Base-by-base conservation (phyloP, 1,284 basidiomycete species). In the Austroboletus rostrupii region DNA sequence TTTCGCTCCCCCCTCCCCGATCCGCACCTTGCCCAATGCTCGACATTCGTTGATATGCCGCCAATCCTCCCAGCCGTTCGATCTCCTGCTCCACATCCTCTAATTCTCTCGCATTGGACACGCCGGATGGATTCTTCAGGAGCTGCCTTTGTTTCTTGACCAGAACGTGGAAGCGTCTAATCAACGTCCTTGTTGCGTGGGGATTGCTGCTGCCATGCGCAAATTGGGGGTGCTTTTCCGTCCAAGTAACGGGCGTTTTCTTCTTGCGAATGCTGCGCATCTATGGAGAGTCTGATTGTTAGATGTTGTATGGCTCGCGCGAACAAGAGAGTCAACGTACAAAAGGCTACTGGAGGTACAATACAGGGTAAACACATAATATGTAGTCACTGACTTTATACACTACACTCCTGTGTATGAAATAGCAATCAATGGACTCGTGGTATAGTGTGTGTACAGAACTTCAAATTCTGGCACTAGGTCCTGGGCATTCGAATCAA, bases 1-100 rank as follows among this genome's bases (percentile, higher is more conserved):
- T 87, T 61, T 92, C 88, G 58, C 85, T 90, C 14, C 92, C 92
- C 6, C 92, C 92, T 16, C 92, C 92, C 48, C 92, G 72, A 54
- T 92, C 86, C 13, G 70, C 75, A 5, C 83, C 79, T 64, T 95
- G 92, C 1, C 92, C 92, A 17, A 87, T 75, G 44, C 71, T 77
- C 37, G 90, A 92, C 76, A 92, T 90, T 38, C 74, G 75, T 65
- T 94, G 91, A 66, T 94, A 94, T 14, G 72, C 73, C 49, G 83
- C 80, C 29, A 95, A 62, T 1, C 91, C 92, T 3, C 92, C 92
- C 14, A 91, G 68, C 14, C 67, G 68, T 4, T 77, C 75, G 13
- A 94, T 82, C 60, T 89, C 76, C 10, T 66, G 55, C 40, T 85
- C 77, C 16, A 92, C 70, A 17, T 76, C 71, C 1, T 53, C 64